phyloP scores from a whole-genome alignment of 1,284 basidiomycete species.

The Tausonia pullulans region DNA sequence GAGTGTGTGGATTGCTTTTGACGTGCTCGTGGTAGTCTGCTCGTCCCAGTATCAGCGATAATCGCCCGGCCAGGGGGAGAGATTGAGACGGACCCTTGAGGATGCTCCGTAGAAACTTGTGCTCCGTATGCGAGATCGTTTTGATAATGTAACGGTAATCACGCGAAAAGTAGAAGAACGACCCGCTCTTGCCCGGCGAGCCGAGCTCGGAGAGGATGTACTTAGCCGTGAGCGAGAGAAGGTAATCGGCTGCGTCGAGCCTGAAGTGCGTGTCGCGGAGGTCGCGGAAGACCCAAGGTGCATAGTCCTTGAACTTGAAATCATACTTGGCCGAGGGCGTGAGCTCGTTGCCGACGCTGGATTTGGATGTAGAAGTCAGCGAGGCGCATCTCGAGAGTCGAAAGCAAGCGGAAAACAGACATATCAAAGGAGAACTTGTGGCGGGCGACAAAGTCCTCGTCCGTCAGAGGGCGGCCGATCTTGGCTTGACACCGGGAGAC shows the following conservation, averaged over 20 bases:
- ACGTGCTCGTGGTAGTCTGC: conserved; percentile 73
- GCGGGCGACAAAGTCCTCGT: conserved; percentile 75
- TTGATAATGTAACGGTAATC: conserved; percentile 99
- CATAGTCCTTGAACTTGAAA: conserved; percentile 98
- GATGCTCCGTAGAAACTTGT: conserved; percentile 81
- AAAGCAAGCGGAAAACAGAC: conserved; percentile 38
- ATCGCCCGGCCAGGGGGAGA: too few relatives aligned
- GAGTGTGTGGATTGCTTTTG: conserved; percentile 81
- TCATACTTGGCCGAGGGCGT: conserved; percentile 82
- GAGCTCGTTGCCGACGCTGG: conserved; percentile 85
- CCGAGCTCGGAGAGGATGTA: conserved; percentile 97
- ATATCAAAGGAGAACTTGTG: conserved; percentile 98
- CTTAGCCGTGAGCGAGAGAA: conserved; percentile 88
- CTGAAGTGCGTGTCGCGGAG: conserved; percentile 80
- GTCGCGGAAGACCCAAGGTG: conserved; percentile 93
- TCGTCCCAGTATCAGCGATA: too few relatives aligned
- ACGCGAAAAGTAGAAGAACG: conserved; percentile 97
- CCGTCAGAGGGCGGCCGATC: conserved; percentile 67
- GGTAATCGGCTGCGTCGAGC: conserved; percentile 92
- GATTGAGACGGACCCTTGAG: conserved; percentile 39
- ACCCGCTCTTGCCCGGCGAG: conserved; percentile 96
- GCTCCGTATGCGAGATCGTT: conserved; percentile 88
- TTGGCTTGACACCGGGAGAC: conserved; percentile 95
- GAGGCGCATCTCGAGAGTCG: neutral
- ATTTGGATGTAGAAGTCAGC: conserved; percentile 12